Evolutionary conservation across 805 yeast genomes (phyloP).

Genomic region (Isabelozyma rhagii): DNA sequence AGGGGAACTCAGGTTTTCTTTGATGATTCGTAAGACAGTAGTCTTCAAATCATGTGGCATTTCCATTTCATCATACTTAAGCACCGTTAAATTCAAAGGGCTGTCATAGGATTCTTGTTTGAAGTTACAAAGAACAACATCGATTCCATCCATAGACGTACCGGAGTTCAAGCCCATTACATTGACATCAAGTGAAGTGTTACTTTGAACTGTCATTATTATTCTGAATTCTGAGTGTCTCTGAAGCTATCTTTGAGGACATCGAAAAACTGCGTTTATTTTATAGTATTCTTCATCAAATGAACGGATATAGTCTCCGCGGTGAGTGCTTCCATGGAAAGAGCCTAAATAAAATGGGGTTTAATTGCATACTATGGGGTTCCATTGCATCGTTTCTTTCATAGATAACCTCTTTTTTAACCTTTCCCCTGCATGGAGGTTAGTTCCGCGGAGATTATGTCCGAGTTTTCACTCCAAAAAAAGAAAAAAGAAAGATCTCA

Average conservation of each 20-base stretch:
- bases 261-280: background rate
- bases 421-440: background rate
- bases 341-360: background rate
- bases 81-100: conserved; percentile 6
- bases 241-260: background rate
- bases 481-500: background rate
- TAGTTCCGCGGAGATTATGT: background rate
- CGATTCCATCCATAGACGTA: conserved; percentile 12
- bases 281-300: background rate
- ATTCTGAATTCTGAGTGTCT: background rate
- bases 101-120: conserved; percentile 2
- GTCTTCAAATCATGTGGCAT: conserved; percentile 6
- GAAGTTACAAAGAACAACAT: conserved; percentile 9
- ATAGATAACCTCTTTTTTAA: background rate
- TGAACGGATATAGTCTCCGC: background rate
- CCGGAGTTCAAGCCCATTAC: conserved; percentile 10
- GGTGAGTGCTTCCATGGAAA: background rate
- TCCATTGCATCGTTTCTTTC: background rate
- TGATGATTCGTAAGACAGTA: conserved; percentile 5
- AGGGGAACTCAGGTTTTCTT: conserved; percentile 7
- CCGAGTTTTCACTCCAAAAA: background rate
- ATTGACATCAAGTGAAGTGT: conserved; percentile 2
- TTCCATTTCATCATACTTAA: conserved; percentile 8
- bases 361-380: too few relatives aligned
- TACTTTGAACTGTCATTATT: background rate